These are phyloP conservation scores for sorghum (Sorghum bicolor) DNA, from an alignment of 176 grass and related monocot species.

Conservation along the genomic window DNA sequence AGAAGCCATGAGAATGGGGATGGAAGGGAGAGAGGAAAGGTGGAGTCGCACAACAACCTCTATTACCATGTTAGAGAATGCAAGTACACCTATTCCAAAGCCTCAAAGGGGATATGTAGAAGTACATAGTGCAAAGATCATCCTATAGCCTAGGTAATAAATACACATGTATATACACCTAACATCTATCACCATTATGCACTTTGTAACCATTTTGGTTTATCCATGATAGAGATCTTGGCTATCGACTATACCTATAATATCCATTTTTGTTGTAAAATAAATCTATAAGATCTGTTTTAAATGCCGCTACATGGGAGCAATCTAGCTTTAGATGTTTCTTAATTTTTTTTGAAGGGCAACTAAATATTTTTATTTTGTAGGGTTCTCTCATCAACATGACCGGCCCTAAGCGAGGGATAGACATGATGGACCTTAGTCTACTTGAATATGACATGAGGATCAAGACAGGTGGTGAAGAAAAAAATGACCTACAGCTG, in stretches of 20 bases:
- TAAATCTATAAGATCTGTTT: background rate
- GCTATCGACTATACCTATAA: background rate
- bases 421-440: background rate
- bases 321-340: background rate
- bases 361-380: background rate
- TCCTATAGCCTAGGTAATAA: background rate
- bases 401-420: conserved; percentile 4
- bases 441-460: conserved; percentile 1
- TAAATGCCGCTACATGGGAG: background rate
- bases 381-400: background rate
- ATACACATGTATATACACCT: background rate
- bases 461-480: background rate
- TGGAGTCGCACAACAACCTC: background rate
- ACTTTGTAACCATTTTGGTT: conserved; percentile 1
- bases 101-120: background rate
- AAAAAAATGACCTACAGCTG: background rate
- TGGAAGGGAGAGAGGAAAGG: background rate
- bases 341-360: background rate
- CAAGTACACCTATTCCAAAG: background rate
- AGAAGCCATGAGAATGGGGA: background rate
- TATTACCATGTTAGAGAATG: background rate
- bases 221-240: background rate
- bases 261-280: background rate
- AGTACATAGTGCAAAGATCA: background rate
- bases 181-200: background rate